Percentiles rank a stretch among this genome's conserved stretches.
These are phyloP conservation scores for Clarireedia paspali DNA, from an alignment of 2,329 filamentous ascomycete genomes.

Conservation along the genomic window DNA sequence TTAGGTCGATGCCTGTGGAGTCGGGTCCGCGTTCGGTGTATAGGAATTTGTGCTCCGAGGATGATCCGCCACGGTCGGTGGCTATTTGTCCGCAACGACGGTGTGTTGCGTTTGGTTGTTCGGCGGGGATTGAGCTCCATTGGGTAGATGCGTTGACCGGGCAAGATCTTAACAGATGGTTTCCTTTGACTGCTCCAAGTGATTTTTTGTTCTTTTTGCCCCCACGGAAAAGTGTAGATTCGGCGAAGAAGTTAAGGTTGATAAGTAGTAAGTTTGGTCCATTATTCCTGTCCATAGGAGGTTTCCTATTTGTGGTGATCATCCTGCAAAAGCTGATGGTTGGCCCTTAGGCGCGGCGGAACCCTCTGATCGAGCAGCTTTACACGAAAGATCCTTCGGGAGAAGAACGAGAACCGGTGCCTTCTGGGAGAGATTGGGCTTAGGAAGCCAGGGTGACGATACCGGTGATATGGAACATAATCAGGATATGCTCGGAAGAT, in stretches of 20 bases:
- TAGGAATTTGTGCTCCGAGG: constrained; percentile 48
- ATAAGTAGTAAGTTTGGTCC: constrained; percentile 42
- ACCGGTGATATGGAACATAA: constrained; percentile 5
- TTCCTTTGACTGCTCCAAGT: constrained; percentile 45
- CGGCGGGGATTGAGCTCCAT: constrained; percentile 54
- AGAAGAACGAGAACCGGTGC: constrained; percentile 15
- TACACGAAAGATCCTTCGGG: constrained; percentile 23
- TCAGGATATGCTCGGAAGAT: constrained; percentile 14
- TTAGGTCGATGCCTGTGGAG: constrained; percentile 25
- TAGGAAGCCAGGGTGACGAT: constrained; percentile 11
- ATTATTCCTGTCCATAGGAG: too few relatives aligned
- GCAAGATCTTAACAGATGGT: constrained; percentile 46
- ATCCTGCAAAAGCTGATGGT: background rate
- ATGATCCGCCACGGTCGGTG: constrained; percentile 57
- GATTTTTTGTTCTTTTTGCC: constrained; percentile 55
- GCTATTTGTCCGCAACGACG: constrained; percentile 57
- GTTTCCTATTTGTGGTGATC: too few relatives aligned
- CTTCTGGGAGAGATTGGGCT: constrained; percentile 23
- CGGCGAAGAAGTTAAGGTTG: constrained; percentile 48
- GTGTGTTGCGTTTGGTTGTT: constrained; percentile 59
- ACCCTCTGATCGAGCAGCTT: constrained; percentile 27
- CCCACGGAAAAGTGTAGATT: constrained; percentile 42
- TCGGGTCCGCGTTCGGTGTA: constrained; percentile 30
- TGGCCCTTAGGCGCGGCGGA: constrained; percentile 35
- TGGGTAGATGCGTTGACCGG: constrained; percentile 42